Conservation (phyloP, 495 filamentous ascomycete genomes). For the Collariella sp. region DNA sequence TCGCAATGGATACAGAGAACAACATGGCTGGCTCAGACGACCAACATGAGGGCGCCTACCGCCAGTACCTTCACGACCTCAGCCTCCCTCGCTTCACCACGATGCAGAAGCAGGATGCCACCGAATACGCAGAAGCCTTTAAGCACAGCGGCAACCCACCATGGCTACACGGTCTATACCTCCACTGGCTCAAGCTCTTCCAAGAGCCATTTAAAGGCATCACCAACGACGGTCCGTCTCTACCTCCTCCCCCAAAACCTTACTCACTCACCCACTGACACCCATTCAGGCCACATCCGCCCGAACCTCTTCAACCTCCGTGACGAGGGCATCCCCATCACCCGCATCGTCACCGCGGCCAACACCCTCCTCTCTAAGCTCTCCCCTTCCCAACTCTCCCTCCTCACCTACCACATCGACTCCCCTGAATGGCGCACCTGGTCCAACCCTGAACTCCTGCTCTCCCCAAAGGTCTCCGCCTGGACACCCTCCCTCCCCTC, state of each 20-base stretch:
- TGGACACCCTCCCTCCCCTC: conserved; percentile 47
- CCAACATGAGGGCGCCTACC: conserved; percentile 16
- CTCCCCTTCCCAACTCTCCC: conserved; percentile 39
- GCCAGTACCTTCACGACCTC: conserved; percentile 51
- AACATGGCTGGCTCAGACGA: conserved; percentile 9
- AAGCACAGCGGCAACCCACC: conserved; percentile 51
- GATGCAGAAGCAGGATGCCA: conserved; percentile 54
- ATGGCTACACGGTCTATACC: conserved; percentile 59
- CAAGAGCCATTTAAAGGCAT: conserved; percentile 64
- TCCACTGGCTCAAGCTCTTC: conserved; percentile 56
- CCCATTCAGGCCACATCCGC: conserved; percentile 40
- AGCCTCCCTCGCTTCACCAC: conserved; percentile 50
- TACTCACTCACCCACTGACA: not conserved
- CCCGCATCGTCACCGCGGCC: conserved; percentile 44
- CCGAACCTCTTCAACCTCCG: conserved; percentile 49
- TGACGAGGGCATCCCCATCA: conserved; percentile 54
- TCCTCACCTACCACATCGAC: conserved; percentile 52
- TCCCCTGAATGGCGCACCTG: conserved; percentile 64
- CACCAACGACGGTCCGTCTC: conserved; percentile 52
- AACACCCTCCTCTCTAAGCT: conserved; percentile 36
- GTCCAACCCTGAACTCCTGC: conserved; percentile 66
- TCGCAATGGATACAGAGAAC: not conserved
- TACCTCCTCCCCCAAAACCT: not conserved
- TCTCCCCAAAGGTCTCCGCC: conserved; percentile 55
- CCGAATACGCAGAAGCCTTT: conserved; percentile 55